phyloP scores from a whole-genome alignment of 78 protist genomes.

The Emiliania huxleyi region DNA sequence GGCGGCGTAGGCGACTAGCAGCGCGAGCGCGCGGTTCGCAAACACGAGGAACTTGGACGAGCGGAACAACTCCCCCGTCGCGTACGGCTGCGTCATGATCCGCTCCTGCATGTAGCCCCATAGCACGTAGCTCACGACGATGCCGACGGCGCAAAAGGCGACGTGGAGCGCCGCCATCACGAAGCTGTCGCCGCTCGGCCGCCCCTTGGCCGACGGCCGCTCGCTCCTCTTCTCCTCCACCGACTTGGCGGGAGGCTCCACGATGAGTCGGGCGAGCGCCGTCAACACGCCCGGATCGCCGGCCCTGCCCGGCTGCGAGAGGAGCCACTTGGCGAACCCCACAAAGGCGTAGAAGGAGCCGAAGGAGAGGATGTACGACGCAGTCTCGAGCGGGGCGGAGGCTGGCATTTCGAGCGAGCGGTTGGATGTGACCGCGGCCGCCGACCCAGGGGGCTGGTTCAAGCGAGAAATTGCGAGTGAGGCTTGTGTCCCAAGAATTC shows the following conservation, averaged over 20 bases:
- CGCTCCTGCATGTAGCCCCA: conserved; percentile 9
- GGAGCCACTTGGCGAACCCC: neutral
- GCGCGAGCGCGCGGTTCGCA: neutral
- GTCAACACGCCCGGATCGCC: neutral
- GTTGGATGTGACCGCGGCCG: too few species aligned
- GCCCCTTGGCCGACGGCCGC: neutral
- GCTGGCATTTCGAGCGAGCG: too few species aligned
- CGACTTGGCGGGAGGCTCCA: neutral
- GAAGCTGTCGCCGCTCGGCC: neutral
- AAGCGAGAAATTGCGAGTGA: too few species aligned
- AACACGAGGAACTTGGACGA: neutral
- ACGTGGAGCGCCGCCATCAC: neutral
- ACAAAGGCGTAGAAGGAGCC: neutral
- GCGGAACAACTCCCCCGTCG: neutral
- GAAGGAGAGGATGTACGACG: neutral
- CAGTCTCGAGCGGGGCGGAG: neutral
- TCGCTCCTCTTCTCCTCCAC: too few species aligned
- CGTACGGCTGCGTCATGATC: conserved; percentile 17
- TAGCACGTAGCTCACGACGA: neutral
- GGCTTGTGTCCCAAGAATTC: too few species aligned
- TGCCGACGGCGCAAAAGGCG: neutral
- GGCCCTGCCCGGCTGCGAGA: neutral
- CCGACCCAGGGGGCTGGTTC: too few species aligned
- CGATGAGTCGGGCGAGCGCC: neutral
- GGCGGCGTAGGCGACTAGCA: neutral